Evolutionary conservation across 2,329 filamentous ascomycete species (phyloP).

Genomic region (Microdochium trichocladiopsis): DNA sequence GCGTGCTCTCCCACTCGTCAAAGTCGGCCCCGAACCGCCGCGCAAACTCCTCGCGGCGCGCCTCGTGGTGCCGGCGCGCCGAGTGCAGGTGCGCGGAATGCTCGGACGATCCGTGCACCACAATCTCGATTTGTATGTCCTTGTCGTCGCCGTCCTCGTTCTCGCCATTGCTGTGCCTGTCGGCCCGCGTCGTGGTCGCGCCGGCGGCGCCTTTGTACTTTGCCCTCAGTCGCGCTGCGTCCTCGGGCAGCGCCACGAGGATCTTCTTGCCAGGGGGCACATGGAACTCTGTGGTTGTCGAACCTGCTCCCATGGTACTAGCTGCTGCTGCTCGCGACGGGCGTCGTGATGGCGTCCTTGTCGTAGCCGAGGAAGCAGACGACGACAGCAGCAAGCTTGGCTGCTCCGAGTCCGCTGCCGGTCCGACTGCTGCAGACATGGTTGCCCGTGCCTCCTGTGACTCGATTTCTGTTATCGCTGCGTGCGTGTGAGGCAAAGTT

Average conservation of each 20-base stretch:
- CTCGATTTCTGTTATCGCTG: no score
- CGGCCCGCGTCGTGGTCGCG: constrained; percentile 2
- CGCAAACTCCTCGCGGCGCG: constrained; percentile 35
- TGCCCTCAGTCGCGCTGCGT: constrained; percentile 37
- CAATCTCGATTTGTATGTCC: constrained; percentile 41
- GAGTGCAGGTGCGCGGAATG: constrained; percentile 37
- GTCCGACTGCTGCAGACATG: no score
- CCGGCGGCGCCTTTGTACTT: constrained; percentile 28
- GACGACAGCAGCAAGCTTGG: no score
- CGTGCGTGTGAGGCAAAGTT: no score
- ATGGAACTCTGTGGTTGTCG: constrained; percentile 33
- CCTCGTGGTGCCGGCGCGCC: constrained; percentile 46
- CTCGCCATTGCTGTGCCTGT: no score
- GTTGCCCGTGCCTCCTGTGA: no score
- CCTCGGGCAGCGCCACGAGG: constrained; percentile 50
- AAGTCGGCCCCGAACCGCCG: constrained; percentile 41
- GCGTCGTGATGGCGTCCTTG: background rate
- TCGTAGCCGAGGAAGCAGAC: no score
- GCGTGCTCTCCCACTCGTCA: constrained; percentile 49
- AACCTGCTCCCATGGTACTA: background rate
- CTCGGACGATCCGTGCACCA: constrained; percentile 48
- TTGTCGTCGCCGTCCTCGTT: constrained; percentile 9
- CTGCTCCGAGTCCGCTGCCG: no score
- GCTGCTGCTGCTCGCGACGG: no score
- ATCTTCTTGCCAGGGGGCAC: constrained; percentile 48